Conservation (phyloP, 139 green algal genomes). For the Micromonas pusilla region DNA sequence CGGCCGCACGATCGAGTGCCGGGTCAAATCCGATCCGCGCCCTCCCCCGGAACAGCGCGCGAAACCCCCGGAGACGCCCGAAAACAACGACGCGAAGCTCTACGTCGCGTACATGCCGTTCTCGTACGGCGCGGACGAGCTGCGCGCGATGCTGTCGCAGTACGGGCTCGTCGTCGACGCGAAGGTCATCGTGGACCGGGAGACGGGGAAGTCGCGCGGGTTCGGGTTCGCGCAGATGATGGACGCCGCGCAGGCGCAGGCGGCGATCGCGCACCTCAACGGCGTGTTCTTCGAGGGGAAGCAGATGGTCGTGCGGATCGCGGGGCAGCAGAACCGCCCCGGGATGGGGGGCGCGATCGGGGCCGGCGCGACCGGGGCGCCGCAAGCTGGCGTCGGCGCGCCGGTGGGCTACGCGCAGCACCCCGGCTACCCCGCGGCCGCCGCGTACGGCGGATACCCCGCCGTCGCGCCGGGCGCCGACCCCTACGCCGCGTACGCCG, state of each 20-base stretch:
- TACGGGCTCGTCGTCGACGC: slow-evolving; percentile 46
- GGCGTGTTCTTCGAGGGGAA: slow-evolving; percentile 23
- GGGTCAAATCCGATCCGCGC: slow-evolving; percentile 4
- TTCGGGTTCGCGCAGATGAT: slow-evolving; percentile 87
- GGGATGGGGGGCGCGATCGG: too few relatives aligned
- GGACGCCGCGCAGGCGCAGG: slow-evolving; percentile 47
- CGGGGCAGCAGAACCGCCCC: slow-evolving; percentile 13
- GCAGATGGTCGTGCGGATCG: slow-evolving; percentile 42
- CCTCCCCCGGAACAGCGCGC: neutral
- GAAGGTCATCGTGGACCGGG: slow-evolving; percentile 52
- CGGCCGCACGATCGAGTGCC: neutral
- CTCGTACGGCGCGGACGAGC: slow-evolving; percentile 47
- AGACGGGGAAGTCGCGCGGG: slow-evolving; percentile 45
- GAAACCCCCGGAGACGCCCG: neutral
- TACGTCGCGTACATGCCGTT: slow-evolving; percentile 77
- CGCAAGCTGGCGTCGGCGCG: too few relatives aligned
- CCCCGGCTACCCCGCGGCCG: too few relatives aligned
- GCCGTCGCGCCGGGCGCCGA: too few relatives aligned
- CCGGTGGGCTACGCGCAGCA: too few relatives aligned
- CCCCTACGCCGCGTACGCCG: neutral
- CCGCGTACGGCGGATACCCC: too few relatives aligned
- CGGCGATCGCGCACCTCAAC: slow-evolving; percentile 13
- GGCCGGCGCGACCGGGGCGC: too few relatives aligned
- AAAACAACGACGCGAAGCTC: slow-evolving; percentile 55
- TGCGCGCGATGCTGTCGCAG: slow-evolving; percentile 54